Evolutionary conservation across 169 alveolate genomes (phyloP), one percentile per base, ranked within the genome.

Genomic region (Cryptosporidium ryanae): DNA sequence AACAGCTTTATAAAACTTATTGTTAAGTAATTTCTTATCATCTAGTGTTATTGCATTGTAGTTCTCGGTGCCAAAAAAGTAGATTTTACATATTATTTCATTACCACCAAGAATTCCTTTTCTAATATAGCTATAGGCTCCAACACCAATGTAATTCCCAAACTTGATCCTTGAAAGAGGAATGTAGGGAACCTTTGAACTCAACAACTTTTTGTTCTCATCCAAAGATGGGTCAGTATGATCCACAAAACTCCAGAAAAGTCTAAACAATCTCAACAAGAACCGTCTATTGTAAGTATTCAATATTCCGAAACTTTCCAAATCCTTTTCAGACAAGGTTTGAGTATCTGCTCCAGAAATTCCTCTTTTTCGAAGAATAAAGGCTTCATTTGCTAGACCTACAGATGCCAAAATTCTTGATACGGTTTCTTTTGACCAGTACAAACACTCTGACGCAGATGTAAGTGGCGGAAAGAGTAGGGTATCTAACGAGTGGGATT

Each of bases 41-140:
- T 27, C 18, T 17, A 44, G 10, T 34, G 18, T 34, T 8, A 68
- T 17, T 57, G 32, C 55, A 21, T 68, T 66, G 48, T 76, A 76
- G 38, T 59, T 59, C n/a, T 57, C 64, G 13, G 38, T 21, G 64
- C 27, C 32, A 57, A 82, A 91, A 25, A 66, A 12, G 27, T 66
- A 83, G 18, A 84, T 34, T 81, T 91, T 91, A 66, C 93, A 91
- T n/a, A 91, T 90, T 15, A 91, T 71, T 81, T 44, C 13, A n/a
- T n/a, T 55, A 2, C 82, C 67, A 25, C 71, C 63, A 55, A 81
- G 82, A 17, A 59, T 61, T 1, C 83, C 91, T 55, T 32, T 66
- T n/a, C 82, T 76, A 12, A 91, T 84, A 61, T 64, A 71, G 0
- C 91, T 82, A 66, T 91, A 66, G 13, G 90, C 48, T n/a, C 83